Evolutionary conservation across 768 basidiomycete genomes (phyloP), one percentile per base, ranked within the genome.

Genomic region (Mycena venus): DNA sequence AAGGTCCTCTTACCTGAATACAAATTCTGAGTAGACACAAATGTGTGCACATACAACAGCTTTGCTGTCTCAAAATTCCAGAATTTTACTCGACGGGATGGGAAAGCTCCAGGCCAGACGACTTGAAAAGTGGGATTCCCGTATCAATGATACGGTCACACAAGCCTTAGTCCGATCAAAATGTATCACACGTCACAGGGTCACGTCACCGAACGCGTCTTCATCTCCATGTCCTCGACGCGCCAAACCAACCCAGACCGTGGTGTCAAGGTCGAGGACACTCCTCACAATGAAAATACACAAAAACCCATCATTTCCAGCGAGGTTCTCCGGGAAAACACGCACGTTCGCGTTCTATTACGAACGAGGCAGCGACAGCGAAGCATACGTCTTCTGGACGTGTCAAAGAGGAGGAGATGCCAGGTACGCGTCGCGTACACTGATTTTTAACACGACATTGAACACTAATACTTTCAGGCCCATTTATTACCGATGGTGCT

Each of bases 141-240:
- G 23, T 21, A 34, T 59, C 58, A 59, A 23, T 59, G 58, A 59
- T 59, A 59, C 58, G 19, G 53, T 59, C 58, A 59, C 58, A 59
- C 21, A 34, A 3, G 10, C 34, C 17, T 23, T 15, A n/a, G 58
- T 21, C 58, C 32, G 58, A 59, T 59, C 58, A 59, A 59, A n/a
- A 12, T 10, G 15, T 2, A 36, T 14, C 19, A 23, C 5, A 5
- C 12, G 32, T 59, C 58, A 59, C 4, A 38, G 0, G 4, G 29
- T 31, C 29, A 31, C 27, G 9, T 55, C 27, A 31, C 53, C 4
- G 9, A 21, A 55, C 53, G 53, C 27, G 53, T 31, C 29, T 25
- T 17, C 27, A 2, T 5, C 53, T 23, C 27, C 3, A 55, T 55
- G 27, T 15, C 8, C 27, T 19, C 29, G 27, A 55, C 53, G 27